These are phyloP conservation scores for Vanrija pseudolonga DNA, from an alignment of 1,284 basidiomycete species.

Conservation along the genomic window DNA sequence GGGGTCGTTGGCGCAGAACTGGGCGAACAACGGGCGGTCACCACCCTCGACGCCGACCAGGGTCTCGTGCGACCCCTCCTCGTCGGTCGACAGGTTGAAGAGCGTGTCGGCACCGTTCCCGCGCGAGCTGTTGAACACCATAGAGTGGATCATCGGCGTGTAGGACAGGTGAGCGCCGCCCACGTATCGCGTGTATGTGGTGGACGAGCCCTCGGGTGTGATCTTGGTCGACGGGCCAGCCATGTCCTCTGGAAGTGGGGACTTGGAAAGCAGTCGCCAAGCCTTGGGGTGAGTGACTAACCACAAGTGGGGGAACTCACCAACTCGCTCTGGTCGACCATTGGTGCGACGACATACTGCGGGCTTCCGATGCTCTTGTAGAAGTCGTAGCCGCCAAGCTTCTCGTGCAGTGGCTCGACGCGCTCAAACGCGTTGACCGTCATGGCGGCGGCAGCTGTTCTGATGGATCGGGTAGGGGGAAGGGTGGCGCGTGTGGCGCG, in stretches of 20 bases:
- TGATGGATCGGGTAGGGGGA: no score
- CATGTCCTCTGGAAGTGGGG: constrained; percentile 59
- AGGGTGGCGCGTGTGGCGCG: no score
- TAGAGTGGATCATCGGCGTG: constrained; percentile 97
- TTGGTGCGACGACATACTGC: constrained; percentile 86
- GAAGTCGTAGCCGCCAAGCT: constrained; percentile 75
- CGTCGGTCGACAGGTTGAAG: constrained; percentile 63
- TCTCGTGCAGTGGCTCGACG: constrained; percentile 38
- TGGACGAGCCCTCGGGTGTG: constrained; percentile 6
- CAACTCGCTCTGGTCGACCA: constrained; percentile 97
- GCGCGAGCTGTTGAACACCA: constrained; percentile 64
- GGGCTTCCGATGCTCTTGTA: constrained; percentile 78
- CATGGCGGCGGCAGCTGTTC: no score
- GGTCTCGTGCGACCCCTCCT: constrained; percentile 44
- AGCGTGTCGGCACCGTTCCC: constrained; percentile 52
- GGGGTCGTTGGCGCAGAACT: constrained; percentile 89
- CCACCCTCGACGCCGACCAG: constrained; percentile 47
- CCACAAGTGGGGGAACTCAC: constrained; percentile 53
- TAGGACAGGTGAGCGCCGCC: constrained; percentile 67
- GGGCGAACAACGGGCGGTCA: constrained; percentile 78
- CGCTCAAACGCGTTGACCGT: no score
- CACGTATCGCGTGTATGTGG: constrained; percentile 23
- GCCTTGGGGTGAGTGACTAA: constrained; percentile 55
- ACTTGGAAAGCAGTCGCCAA: constrained; percentile 82
- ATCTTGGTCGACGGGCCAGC: constrained; percentile 25